These are phyloP conservation scores for Rubia balearica DNA, from an alignment of 305 asterid genomes.

Conservation along the genomic window DNA sequence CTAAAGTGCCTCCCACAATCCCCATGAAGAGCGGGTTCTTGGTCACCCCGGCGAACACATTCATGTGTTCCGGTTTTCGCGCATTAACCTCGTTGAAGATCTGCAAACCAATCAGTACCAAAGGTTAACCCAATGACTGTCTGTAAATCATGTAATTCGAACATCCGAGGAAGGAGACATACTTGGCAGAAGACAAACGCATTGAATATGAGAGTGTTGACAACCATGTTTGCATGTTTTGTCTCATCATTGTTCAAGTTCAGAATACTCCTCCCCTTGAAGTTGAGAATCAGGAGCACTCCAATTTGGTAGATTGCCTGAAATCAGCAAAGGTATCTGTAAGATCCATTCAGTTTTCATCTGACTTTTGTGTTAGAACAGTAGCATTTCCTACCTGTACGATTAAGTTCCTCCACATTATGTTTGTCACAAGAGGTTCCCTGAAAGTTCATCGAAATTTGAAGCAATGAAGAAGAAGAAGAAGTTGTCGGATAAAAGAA, in stretches of 20 bases:
- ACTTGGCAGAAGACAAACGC: constrained; percentile 93
- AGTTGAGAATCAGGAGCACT: constrained; percentile 67
- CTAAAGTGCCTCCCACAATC: constrained; percentile 60
- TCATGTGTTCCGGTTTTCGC: constrained; percentile 77
- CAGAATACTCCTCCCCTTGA: constrained; percentile 53
- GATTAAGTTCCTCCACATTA: constrained; percentile 95
- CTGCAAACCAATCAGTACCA: constrained; percentile 28
- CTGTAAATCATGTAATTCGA: background rate
- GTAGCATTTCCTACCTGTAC: constrained; percentile 52
- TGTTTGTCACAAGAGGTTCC: constrained; percentile 91
- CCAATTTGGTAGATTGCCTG: constrained; percentile 80
- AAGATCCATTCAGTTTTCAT: background rate
- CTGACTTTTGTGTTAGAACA: background rate
- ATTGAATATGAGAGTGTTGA: constrained; percentile 73
- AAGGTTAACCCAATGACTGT: background rate
- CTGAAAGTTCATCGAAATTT: constrained; percentile 28
- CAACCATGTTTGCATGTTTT: constrained; percentile 57
- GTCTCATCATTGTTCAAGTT: constrained; percentile 34
- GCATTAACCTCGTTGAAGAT: constrained; percentile 82
- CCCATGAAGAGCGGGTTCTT: constrained; percentile 70
- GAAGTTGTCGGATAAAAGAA: too few relatives aligned
- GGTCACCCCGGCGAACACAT: constrained; percentile 74
- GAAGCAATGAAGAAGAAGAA: constrained; percentile 6
- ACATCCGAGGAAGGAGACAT: constrained; percentile 27
- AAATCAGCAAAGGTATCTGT: background rate